phyloP scores from a whole-genome alignment of 1,284 basidiomycete genomes.

The Cryptococcus hybrid region DNA sequence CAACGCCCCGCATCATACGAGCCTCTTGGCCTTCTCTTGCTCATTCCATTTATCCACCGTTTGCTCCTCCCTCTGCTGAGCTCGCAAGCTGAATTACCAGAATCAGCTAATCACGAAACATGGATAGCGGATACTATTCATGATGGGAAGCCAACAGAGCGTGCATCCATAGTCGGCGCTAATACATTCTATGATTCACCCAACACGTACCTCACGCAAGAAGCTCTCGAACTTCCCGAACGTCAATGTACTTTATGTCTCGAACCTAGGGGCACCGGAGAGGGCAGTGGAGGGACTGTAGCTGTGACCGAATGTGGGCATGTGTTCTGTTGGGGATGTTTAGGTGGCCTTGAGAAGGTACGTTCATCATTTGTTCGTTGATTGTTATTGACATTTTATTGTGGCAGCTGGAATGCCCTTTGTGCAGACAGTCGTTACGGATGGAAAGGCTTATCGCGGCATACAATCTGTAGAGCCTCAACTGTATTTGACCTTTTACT shows the following conservation, averaged over 20 bases:
- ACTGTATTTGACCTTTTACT: neutral
- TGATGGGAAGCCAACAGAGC: constrained; percentile 4
- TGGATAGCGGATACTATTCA: neutral
- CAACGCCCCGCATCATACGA: constrained; percentile 77
- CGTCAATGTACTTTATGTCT: constrained; percentile 83
- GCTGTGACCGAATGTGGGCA: constrained; percentile 92
- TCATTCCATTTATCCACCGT: constrained; percentile 66
- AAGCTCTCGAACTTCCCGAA: constrained; percentile 55
- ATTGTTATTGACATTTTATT: neutral
- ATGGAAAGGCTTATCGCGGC: constrained; percentile 72
- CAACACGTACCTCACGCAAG: constrained; percentile 40
- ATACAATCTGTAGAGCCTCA: constrained; percentile 66
- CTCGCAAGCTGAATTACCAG: neutral
- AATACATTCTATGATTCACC: constrained; percentile 34
- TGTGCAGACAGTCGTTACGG: constrained; percentile 76
- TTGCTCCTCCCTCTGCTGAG: constrained; percentile 19
- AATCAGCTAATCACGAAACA: neutral
- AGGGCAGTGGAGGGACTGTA: constrained; percentile 50
- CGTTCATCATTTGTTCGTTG: constrained; percentile 10
- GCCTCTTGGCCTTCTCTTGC: constrained; percentile 72
- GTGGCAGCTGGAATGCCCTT: constrained; percentile 73
- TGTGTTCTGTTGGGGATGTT: constrained; percentile 91
- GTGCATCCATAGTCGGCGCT: constrained; percentile 57
- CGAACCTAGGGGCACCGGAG: constrained; percentile 68
- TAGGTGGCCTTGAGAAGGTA: constrained; percentile 88